phyloP scores from a whole-genome alignment of 495 filamentous ascomycete species.

The Neurospora sublineolata region DNA sequence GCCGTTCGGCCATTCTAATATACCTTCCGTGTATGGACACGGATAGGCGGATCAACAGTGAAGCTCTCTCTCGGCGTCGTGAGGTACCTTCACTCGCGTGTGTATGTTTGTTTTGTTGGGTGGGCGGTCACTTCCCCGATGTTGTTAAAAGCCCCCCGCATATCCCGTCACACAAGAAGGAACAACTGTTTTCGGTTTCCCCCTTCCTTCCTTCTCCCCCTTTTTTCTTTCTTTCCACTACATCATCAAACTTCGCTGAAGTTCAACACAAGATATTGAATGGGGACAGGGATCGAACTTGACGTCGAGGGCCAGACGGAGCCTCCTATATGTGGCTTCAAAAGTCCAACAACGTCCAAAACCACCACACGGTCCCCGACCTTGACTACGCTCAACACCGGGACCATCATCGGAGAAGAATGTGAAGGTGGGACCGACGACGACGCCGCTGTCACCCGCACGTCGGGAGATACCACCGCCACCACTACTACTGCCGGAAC shows the following conservation, averaged over 20 bases:
- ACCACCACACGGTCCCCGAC: slow-evolving; percentile 14
- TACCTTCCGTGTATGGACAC: not conserved
- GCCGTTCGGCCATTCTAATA: not conserved
- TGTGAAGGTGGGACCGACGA: not conserved
- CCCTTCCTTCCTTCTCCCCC: not conserved
- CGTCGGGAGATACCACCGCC: slow-evolving; percentile 1
- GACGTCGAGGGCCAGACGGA: slow-evolving; percentile 39
- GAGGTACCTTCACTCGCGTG: not conserved
- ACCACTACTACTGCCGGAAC: slow-evolving; percentile 5
- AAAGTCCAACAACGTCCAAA: slow-evolving; percentile 18
- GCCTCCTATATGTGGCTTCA: slow-evolving; percentile 38
- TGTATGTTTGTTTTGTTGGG: not conserved
- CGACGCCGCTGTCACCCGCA: slow-evolving; percentile 11
- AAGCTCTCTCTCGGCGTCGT: not conserved
- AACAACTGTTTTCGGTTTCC: not conserved
- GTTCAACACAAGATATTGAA: slow-evolving; percentile 21
- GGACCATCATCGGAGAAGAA: not conserved
- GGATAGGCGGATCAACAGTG: not conserved
- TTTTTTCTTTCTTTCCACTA: not conserved
- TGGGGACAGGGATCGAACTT: slow-evolving; percentile 36
- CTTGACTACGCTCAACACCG: slow-evolving; percentile 1
- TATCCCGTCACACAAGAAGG: not conserved
- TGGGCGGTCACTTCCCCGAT: not conserved
- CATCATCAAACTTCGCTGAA: not conserved
- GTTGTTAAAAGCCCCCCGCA: not conserved